These are phyloP conservation scores for Trichoderma citrinoviride DNA, from an alignment of 2,329 filamentous ascomycete species.

Conservation along the genomic window DNA sequence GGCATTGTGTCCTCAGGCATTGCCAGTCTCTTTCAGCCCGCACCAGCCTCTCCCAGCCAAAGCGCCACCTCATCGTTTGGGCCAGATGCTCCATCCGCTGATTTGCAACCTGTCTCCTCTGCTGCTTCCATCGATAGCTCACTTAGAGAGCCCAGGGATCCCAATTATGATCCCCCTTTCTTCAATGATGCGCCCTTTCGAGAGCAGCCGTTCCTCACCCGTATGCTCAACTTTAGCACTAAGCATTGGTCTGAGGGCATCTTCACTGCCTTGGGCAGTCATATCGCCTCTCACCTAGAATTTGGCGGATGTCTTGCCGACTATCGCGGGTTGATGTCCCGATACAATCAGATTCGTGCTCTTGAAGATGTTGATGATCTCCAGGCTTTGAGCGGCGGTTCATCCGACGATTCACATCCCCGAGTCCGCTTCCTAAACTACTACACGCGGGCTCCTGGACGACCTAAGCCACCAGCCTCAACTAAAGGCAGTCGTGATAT, in stretches of 20 bases:
- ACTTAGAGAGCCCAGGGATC: slow-evolving; percentile 41
- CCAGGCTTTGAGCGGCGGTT: slow-evolving; percentile 27
- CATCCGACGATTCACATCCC: slow-evolving; percentile 33
- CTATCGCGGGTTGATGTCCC: slow-evolving; percentile 63
- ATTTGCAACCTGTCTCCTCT: slow-evolving; percentile 16
- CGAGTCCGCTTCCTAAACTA: slow-evolving; percentile 83
- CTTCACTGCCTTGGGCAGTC: slow-evolving; percentile 65
- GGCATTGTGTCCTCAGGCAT: slow-evolving; percentile 82
- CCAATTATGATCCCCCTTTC: slow-evolving; percentile 74
- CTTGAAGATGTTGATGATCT: slow-evolving; percentile 69
- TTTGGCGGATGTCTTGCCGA: slow-evolving; percentile 81
- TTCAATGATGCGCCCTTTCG: slow-evolving; percentile 69
- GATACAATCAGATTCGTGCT: slow-evolving; percentile 67
- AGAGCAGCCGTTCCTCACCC: slow-evolving; percentile 66
- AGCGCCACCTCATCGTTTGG: background rate
- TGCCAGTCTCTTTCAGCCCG: slow-evolving; percentile 67
- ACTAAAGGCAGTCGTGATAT: slow-evolving; percentile 11
- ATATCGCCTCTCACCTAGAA: slow-evolving; percentile 77
- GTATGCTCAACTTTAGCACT: slow-evolving; percentile 70
- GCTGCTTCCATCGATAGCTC: slow-evolving; percentile 20
- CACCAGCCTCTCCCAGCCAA: slow-evolving; percentile 31
- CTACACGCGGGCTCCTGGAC: slow-evolving; percentile 80
- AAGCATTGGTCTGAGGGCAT: slow-evolving; percentile 74
- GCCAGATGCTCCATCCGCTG: slow-evolving; percentile 14
- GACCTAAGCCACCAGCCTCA: slow-evolving; percentile 48